Evolutionary conservation across 345 rosid genomes (phyloP).

Genomic region (Erucastrum elatum): DNA sequence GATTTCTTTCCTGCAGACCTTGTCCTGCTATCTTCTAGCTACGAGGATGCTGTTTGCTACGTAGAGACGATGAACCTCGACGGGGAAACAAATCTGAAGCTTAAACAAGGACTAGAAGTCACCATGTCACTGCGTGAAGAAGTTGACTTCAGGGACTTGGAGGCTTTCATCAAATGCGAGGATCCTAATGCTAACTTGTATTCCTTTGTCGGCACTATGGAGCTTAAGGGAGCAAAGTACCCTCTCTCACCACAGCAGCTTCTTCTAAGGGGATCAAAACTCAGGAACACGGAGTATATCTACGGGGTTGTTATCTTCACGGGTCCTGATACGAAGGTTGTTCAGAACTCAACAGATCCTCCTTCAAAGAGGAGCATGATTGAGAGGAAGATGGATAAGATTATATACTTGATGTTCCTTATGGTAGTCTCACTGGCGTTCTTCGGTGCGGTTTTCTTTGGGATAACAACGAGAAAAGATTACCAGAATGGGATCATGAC

Average conservation of each 20-base stretch:
- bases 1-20: slow-evolving; percentile 90
- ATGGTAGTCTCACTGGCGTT: slow-evolving; percentile 57
- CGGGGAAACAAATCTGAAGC: slow-evolving; percentile 92
- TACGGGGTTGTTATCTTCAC: slow-evolving; percentile 88
- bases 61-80: slow-evolving; percentile 98
- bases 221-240: slow-evolving; percentile 51
- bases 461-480: slow-evolving; percentile 61
- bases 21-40: slow-evolving; percentile 79
- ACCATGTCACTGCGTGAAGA: slow-evolving; percentile 65
- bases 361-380: slow-evolving; percentile 95
- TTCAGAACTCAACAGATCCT: slow-evolving; percentile 80
- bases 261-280: slow-evolving; percentile 92
- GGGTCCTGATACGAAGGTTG: slow-evolving; percentile 91
- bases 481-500: slow-evolving; percentile 55
- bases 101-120: slow-evolving; percentile 78
- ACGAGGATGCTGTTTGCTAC: slow-evolving; percentile 84
- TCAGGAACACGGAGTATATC: slow-evolving; percentile 80
- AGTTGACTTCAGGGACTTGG: slow-evolving; percentile 54
- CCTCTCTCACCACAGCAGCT: slow-evolving; percentile 90
- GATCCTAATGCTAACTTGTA: slow-evolving; percentile 96
- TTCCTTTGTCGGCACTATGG: slow-evolving; percentile 78
- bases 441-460: slow-evolving; percentile 73
- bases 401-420: slow-evolving; percentile 69
- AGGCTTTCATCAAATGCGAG: slow-evolving; percentile 76
- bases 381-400: slow-evolving; percentile 83